Conservation (phyloP, 768 basidiomycete species). For the Grammothele lineata region DNA sequence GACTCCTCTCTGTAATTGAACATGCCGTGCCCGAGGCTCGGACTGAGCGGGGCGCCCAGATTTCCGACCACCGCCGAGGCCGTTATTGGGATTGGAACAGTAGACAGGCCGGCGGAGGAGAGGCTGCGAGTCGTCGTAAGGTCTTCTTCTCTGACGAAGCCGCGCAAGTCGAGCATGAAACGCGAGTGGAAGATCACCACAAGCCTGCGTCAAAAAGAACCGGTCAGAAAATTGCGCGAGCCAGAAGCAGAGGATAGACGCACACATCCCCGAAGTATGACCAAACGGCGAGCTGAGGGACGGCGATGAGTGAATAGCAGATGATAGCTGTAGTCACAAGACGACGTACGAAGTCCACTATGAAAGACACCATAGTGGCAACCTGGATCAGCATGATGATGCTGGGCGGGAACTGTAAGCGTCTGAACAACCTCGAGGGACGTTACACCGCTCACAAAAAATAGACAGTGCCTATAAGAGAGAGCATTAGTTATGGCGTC, state of each 20-base stretch:
- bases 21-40: no score
- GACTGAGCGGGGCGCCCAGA: not conserved
- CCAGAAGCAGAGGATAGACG: not conserved
- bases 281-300: slow-evolving; percentile 9
- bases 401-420: no score
- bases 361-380: not conserved
- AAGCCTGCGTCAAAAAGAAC: not conserved
- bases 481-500: slow-evolving; percentile 8
- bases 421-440: no score
- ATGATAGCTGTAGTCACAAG: no score
- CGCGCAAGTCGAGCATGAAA: slow-evolving; percentile 7
- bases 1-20: no score
- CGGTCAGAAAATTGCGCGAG: not conserved
- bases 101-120: not conserved
- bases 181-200: slow-evolving; percentile 1
- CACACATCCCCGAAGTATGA: slow-evolving; percentile 16
- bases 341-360: not conserved
- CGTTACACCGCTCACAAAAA: not conserved
- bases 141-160: not conserved
- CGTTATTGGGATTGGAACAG: not conserved
- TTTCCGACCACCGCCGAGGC: not conserved
- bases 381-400: not conserved
- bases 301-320: no score
- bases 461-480: slow-evolving; percentile 4
- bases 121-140: not conserved